These are phyloP conservation scores for Alternaria sp. DNA, from an alignment of 2,329 filamentous ascomycete genomes.

Conservation along the genomic window DNA sequence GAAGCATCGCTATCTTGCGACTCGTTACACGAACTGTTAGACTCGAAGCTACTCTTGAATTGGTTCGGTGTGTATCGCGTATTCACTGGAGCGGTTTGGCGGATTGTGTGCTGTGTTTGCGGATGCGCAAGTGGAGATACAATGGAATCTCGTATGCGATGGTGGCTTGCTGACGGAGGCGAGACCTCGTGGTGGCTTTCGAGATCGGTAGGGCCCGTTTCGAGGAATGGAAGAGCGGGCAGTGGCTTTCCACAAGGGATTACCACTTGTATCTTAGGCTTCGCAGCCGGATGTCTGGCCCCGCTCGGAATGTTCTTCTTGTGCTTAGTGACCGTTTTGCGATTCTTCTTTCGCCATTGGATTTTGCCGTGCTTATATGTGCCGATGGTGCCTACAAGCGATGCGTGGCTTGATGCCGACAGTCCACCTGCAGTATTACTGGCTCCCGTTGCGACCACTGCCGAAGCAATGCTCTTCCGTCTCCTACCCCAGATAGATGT, in stretches of 20 bases:
- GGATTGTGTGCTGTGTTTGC: conserved; percentile 22
- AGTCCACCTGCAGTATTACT: conserved; percentile 29
- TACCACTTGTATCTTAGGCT: conserved; percentile 45
- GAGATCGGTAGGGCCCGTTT: conserved; percentile 26
- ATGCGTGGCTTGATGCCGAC: conserved; percentile 27
- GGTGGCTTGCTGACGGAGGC: conserved; percentile 37
- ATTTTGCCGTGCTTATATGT: conserved; percentile 54
- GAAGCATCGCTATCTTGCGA: conserved; percentile 46
- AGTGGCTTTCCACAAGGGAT: conserved; percentile 45
- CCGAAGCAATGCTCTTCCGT: conserved; percentile 24
- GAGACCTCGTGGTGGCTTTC: conserved; percentile 36
- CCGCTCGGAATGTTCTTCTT: conserved; percentile 14
- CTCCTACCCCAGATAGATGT: conserved; percentile 23
- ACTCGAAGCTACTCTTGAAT: conserved; percentile 16
- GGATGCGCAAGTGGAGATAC: conserved; percentile 39
- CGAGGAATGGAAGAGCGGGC: conserved; percentile 38
- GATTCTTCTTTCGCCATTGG: conserved; percentile 46
- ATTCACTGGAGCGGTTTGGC: conserved; percentile 2
- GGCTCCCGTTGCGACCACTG: conserved; percentile 17
- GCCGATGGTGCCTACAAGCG: conserved; percentile 48
- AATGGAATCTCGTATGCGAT: conserved; percentile 32
- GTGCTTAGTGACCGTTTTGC: conserved; percentile 3
- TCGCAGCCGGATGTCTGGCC: conserved; percentile 28
- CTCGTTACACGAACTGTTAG: conserved; percentile 45
- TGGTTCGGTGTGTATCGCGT: conserved; percentile 14